Evolutionary conservation across 2,329 filamentous ascomycete genomes (phyloP).

Genomic region (Beauveria medogensis): DNA sequence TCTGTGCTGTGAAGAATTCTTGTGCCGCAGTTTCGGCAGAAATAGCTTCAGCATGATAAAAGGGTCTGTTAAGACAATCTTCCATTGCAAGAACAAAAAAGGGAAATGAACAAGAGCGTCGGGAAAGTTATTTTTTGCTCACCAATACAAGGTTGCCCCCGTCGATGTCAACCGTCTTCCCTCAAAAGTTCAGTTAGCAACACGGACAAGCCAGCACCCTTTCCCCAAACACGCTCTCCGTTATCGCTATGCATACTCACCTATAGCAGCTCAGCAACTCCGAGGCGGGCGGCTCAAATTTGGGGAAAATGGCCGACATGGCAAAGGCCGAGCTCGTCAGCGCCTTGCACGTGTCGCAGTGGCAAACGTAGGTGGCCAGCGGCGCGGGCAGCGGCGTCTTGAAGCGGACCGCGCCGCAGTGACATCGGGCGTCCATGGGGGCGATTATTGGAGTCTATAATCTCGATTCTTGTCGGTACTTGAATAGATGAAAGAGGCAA

Average conservation of each 20-base stretch:
- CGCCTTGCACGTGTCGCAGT: conserved; percentile 58
- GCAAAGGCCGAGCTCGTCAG: conserved; percentile 62
- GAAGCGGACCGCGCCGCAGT: conserved; percentile 57
- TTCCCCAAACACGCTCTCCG: too few species aligned
- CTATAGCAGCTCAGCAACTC: conserved; percentile 45
- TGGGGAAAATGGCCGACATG: conserved; percentile 61
- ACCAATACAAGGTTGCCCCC: conserved; percentile 53
- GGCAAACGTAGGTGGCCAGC: conserved; percentile 61
- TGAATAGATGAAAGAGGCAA: too few species aligned
- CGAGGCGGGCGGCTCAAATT: conserved; percentile 47
- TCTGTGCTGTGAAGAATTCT: conserved; percentile 54
- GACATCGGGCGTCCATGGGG: conserved; percentile 51
- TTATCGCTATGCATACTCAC: conserved; percentile 28
- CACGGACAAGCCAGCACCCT: neutral
- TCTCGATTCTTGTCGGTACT: too few species aligned
- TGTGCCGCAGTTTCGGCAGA: conserved; percentile 59
- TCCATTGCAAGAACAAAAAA: neutral
- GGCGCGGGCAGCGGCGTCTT: conserved; percentile 52
- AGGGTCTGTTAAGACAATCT: neutral
- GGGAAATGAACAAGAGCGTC: too few species aligned
- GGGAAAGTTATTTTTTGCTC: conserved; percentile 14
- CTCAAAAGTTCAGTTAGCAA: neutral
- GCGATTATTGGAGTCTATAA: too few species aligned
- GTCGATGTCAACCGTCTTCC: conserved; percentile 47
- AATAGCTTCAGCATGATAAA: conserved; percentile 39